Base-by-base conservation (phyloP, 345 rosid species). In the Tarenaya hassleriana region DNA sequence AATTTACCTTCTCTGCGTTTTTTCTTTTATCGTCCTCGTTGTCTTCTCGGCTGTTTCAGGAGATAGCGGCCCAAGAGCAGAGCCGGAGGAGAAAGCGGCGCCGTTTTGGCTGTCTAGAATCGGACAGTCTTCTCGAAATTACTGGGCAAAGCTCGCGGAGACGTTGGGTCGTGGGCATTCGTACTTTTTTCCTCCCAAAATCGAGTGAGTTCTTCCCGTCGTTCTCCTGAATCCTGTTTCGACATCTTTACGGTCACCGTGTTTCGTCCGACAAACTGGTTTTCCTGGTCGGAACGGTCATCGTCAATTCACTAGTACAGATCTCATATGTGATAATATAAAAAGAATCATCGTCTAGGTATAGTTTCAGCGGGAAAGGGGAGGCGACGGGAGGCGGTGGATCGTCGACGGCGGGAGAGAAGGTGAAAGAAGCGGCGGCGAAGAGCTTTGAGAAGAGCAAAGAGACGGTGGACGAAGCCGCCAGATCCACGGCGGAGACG, bases 401-500 rank as follows among this genome's bases (percentile, higher is more conserved):
- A 11, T 19, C n/a, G 16, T 7, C 8, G 8, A 1, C 16, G 14
- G 2, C 45, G 8, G 49, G 49, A 16, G 69, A 31, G 14, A 63
- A 58, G 13, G 20, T 69, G 61, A 63, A 19, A 58, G 73, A 69
- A 4, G 73, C 73, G 4, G 58, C 49, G 9, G 55, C 50, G 14
- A 69, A 16, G 38, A 69, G 69, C 47, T 69, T 69, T 12, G 61
- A 41, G 65, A 20, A 62, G 19, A 63, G 64, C 19, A 63, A 69
- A 58, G 34, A 12, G 18, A 58, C 65, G 21, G 73, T 63, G 20
- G 73, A 69, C 41, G 69, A 47, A 58, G 60, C 61, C 27, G 73
- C 73, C 6, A 69, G 50, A 63, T 57, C 73, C n/a, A 60, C 69
- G 8, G 73, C 67, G 16, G 71, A 67, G 16, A 60, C 16, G 17